Evolutionary conservation across 2,329 filamentous ascomycete genomes (phyloP).

Genomic region (Microdochium nivale): DNA sequence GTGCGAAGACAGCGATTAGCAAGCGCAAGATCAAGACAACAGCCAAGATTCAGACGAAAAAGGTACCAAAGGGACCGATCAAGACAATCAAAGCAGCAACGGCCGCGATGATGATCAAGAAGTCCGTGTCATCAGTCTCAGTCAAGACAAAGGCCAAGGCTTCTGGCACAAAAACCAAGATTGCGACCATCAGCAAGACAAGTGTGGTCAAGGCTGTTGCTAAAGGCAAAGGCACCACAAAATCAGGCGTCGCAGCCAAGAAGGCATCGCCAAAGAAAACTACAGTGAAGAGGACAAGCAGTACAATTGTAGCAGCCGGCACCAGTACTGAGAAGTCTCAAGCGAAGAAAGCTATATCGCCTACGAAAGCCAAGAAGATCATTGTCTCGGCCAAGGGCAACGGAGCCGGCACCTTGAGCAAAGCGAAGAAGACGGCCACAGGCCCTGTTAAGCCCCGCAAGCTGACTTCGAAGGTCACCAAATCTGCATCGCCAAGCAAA

Average conservation of each 20-base stretch:
- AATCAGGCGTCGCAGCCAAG: neutral
- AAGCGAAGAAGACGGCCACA: neutral
- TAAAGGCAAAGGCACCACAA: slow-evolving; percentile 5
- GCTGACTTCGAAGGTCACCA: neutral
- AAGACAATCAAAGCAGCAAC: slow-evolving; percentile 2
- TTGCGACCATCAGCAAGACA: slow-evolving; percentile 4
- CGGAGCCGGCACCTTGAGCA: neutral
- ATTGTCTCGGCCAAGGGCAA: neutral
- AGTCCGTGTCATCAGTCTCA: slow-evolving; percentile 28
- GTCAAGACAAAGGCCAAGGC: slow-evolving; percentile 24
- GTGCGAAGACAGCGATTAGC: slow-evolving; percentile 21
- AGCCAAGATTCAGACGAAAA: slow-evolving; percentile 17
- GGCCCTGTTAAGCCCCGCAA: neutral
- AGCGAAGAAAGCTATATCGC: neutral
- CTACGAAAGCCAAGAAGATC: neutral
- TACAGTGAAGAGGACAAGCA: slow-evolving; percentile 2
- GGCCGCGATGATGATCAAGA: slow-evolving; percentile 26
- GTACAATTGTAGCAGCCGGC: slow-evolving; percentile 14
- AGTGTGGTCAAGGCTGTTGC: neutral
- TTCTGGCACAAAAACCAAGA: slow-evolving; percentile 10
- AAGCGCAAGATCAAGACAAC: slow-evolving; percentile 38
- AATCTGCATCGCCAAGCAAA: neutral
- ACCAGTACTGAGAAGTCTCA: slow-evolving; percentile 6
- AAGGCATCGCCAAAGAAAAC: neutral
- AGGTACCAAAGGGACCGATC: slow-evolving; percentile 17